Base-by-base conservation (phyloP, 345 rosid genomes). In the Bruguiera sexangula region DNA sequence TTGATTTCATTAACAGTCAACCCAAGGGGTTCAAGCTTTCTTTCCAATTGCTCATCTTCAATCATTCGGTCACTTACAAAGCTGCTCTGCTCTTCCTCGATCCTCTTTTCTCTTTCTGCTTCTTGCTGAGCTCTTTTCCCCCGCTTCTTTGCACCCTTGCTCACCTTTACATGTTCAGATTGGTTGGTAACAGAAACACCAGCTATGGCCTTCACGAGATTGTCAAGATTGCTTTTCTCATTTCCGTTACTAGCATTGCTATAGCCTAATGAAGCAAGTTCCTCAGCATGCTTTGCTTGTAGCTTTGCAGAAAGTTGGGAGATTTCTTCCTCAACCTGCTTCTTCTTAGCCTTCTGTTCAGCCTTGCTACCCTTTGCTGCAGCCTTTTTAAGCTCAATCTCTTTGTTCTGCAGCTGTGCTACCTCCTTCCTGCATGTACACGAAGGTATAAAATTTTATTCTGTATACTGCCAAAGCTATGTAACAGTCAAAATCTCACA, bases 301-400 rank as follows among this genome's bases (percentile, higher is more conserved):
- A 54, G 89, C 74, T 88, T 75, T 1, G 87, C 21, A 27, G 96
- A 92, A 37, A 86, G 96, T 71, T 62, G 85, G 0, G 89, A 81
- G 15, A 95, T 72, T 70, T 92, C 96, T 77, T 95, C 98, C 78
- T 90, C 97, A 26, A 90, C 91, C 73, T 85, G 92, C 88, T 95
- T 92, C 91, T 90, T 92, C 89, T 95, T 92, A 19, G 96, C 88
- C 74, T 95, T 95, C 81, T 88, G 99, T 72, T 95, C 98, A 46
- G 96, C 96, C 81, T 95, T 95, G 85, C 89, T 92, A 60, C 98
- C 96, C 78, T 86, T 95, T 6, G 96, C 96, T 53, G 98, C 98
- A 0, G 85, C 93, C 80, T 87, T 95, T 69, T 95, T 90, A 82
- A 92, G 72, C 76, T 83, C 93, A 11, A 75, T 76, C 83, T 95